Base-by-base conservation (phyloP, 2,329 filamentous ascomycete species). In the Xylaria sp. region DNA sequence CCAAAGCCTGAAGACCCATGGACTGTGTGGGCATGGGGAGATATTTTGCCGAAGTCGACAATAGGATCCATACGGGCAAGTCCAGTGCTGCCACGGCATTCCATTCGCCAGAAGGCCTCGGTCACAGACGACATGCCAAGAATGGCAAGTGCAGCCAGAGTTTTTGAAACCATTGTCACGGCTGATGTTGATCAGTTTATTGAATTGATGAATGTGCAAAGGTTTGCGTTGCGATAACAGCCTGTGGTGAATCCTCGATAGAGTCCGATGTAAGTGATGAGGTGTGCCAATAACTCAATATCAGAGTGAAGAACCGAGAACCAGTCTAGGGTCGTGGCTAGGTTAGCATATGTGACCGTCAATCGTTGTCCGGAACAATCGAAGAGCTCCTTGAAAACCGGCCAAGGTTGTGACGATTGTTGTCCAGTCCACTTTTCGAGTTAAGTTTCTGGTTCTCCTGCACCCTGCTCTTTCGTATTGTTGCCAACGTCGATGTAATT, bases 91-190 rank as follows among this genome's bases (percentile, higher is more conserved):
- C 89, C 90, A 74, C 88, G 91, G 81, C 94, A 97, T 76, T 93
- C 91, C 87, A 97, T 92, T 78, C 94, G 93, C 93, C 93, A 97
- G 81, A 97, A 97, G 69, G 92, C 94, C 74, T 86, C 78, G 56
- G 84, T 85, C 66, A 81, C 74, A 50, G 78, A 78, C 46, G 81
- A 77, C 57, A 73, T 71, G 73, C 78, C 74, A 52, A 80, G 73
- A 52, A 80, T 73, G 63, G 76, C 71, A 23, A 76, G 54, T n/a
- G 74, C 61, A 39, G 71, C 66, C n/a, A 80, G 68, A 50, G 74
- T 64, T 52, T 76, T 77, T 9, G 67, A 46, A 39, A 66, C 57
- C 76, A 78, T 77, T 15, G 44, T 64, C 51, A 60, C 25, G 15
- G 13, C 28, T 44, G 56, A 51, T 64, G 51, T 39, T 48, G 34